Conservation (phyloP, 1,284 basidiomycete species). For the Phaffia rhodozyma region DNA sequence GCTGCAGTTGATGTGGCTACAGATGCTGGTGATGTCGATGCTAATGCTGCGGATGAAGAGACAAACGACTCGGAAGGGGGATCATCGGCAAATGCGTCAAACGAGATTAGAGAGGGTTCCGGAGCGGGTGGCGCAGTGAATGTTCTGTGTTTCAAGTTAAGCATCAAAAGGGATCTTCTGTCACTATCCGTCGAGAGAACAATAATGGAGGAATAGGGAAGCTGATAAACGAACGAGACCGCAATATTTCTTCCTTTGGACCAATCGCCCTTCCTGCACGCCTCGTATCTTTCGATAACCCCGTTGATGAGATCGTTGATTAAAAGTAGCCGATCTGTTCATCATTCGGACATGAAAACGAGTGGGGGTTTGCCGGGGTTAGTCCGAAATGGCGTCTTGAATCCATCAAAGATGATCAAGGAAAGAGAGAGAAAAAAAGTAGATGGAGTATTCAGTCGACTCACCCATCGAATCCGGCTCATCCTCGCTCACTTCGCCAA, state of each 20-base stretch:
- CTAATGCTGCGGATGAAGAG: not conserved
- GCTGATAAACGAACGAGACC: constrained; percentile 25
- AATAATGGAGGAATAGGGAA: constrained; percentile 15
- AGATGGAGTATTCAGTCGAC: constrained; percentile 22
- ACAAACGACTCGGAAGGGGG: not conserved
- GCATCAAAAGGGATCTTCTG: not conserved
- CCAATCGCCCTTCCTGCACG: constrained; percentile 82
- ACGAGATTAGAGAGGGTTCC: constrained; percentile 35
- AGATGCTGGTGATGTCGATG: not conserved
- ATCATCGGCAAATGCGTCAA: constrained; percentile 36
- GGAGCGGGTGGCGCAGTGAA: constrained; percentile 22
- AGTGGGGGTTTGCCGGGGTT: too few species aligned
- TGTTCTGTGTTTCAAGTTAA: not conserved
- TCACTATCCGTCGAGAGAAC: not conserved
- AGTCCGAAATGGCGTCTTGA: not conserved
- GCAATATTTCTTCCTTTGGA: constrained; percentile 29
- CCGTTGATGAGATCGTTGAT: constrained; percentile 98
- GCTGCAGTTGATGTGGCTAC: not conserved
- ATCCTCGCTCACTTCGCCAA: constrained; percentile 71
- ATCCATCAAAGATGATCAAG: too few species aligned
- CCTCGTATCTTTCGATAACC: constrained; percentile 76
- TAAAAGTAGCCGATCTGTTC: constrained; percentile 73
- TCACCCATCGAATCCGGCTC: constrained; percentile 77
- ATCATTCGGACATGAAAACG: not conserved
- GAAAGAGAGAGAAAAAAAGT: too few species aligned